Evolutionary conservation across 2,329 filamentous ascomycete genomes (phyloP).

Genomic region (Talaromyces sp.): DNA sequence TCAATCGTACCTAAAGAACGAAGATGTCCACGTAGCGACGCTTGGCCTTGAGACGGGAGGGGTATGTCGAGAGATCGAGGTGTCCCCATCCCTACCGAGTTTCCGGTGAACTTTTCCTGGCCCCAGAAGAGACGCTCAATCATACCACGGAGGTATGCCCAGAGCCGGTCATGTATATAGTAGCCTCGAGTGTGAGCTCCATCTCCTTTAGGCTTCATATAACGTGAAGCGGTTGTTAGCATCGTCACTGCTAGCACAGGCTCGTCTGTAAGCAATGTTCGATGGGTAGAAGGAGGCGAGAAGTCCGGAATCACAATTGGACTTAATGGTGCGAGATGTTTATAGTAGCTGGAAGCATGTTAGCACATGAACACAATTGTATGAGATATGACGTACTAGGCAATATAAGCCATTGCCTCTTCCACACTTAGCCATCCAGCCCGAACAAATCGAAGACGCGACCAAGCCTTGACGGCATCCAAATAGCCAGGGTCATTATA

Average conservation of each 20-base stretch:
- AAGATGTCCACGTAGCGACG: slow-evolving; percentile 64
- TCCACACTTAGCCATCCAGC: slow-evolving; percentile 93
- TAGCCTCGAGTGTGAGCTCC: slow-evolving; percentile 79
- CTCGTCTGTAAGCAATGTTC: slow-evolving; percentile 77
- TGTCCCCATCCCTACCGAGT: slow-evolving; percentile 54
- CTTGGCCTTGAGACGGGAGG: slow-evolving; percentile 46
- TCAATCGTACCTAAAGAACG: slow-evolving; percentile 91
- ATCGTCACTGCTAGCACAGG: slow-evolving; percentile 89
- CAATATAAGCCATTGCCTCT: slow-evolving; percentile 89
- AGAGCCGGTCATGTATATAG: slow-evolving; percentile 90
- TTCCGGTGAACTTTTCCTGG: slow-evolving; percentile 89
- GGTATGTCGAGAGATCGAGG: slow-evolving; percentile 65
- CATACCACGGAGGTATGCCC: slow-evolving; percentile 91
- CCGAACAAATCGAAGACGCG: slow-evolving; percentile 86
- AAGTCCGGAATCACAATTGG: slow-evolving; percentile 92
- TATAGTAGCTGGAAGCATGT: slow-evolving; percentile 66
- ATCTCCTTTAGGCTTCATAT: slow-evolving; percentile 72
- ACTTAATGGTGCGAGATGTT: slow-evolving; percentile 82
- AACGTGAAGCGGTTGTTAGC: slow-evolving; percentile 83
- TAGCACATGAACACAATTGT: slow-evolving; percentile 14
- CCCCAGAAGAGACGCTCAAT: slow-evolving; percentile 93
- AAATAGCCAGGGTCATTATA: slow-evolving; percentile 40
- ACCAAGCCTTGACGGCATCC: slow-evolving; percentile 81
- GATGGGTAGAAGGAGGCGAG: slow-evolving; percentile 71
- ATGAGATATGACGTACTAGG: slow-evolving; percentile 59